Conservation (phyloP, 148 eudicot genomes). For the Chenopodium berlandieri region DNA sequence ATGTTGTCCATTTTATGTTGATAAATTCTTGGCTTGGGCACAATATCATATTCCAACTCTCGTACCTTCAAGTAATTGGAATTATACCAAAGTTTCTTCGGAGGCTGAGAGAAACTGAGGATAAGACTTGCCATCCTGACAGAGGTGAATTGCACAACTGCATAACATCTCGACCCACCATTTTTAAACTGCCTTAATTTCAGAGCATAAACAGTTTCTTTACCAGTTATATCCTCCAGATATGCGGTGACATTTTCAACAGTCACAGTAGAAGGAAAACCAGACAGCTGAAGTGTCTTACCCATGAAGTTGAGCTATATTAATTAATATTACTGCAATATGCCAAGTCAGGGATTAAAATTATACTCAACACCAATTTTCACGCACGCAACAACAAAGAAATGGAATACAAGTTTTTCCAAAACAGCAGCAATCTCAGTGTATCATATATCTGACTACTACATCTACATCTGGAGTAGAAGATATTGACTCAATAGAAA, state of each 20-base stretch:
- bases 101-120: conserved; percentile 14
- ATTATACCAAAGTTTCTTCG: conserved; percentile 33
- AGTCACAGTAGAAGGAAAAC: conserved; percentile 39
- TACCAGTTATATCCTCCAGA: conserved; percentile 35
- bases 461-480: neutral
- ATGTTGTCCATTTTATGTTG: conserved; percentile 24
- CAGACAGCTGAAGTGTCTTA: conserved; percentile 42
- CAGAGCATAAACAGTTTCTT: conserved; percentile 35
- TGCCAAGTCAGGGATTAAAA: neutral
- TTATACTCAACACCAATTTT: neutral
- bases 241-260: conserved; percentile 28
- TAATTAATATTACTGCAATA: conserved; percentile 24
- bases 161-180: conserved; percentile 36
- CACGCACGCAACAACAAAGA: neutral
- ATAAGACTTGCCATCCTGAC: conserved; percentile 22
- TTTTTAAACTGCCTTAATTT: conserved; percentile 35
- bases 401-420: neutral
- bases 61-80: conserved; percentile 32
- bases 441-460: neutral
- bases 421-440: neutral
- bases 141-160: conserved; percentile 38
- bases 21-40: conserved; percentile 38
- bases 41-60: conserved; percentile 38
- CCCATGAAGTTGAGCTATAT: conserved; percentile 24
- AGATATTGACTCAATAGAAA: neutral